These are phyloP conservation scores for Penicillium manginii DNA, from an alignment of 495 filamentous ascomycete species.

Conservation along the genomic window DNA sequence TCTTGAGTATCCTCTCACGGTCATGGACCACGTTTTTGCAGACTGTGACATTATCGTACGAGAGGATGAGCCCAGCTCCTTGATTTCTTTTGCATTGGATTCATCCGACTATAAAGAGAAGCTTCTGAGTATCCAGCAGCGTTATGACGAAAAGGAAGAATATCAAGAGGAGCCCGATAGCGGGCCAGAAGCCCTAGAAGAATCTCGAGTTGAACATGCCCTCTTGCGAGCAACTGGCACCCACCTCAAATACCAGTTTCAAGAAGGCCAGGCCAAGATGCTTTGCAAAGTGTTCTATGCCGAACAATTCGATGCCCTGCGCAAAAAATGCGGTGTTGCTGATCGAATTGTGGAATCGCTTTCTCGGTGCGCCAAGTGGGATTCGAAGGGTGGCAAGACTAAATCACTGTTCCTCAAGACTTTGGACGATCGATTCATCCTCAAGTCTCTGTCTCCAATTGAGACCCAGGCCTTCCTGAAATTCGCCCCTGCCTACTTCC, in stretches of 20 bases:
- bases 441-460: conserved; percentile 85
- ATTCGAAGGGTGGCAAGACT: conserved; percentile 97
- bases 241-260: conserved; percentile 93
- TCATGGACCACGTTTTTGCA: conserved; percentile 91
- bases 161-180: conserved; percentile 19
- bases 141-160: conserved; percentile 47
- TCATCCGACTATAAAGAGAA: conserved; percentile 84
- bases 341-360: conserved; percentile 95
- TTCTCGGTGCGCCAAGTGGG: conserved; percentile 95
- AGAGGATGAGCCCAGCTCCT: conserved; percentile 95
- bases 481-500: conserved; percentile 96
- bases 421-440: conserved; percentile 88
- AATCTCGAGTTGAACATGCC: conserved; percentile 66
- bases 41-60: conserved; percentile 98
- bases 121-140: conserved; percentile 69
- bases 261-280: conserved; percentile 89
- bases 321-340: conserved; percentile 87
- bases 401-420: conserved; percentile 99
- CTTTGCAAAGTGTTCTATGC: conserved; percentile 98
- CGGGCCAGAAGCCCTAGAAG: conserved; percentile 49
- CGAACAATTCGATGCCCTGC: conserved; percentile 94
- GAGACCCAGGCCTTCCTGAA: conserved; percentile 93
- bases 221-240: conserved; percentile 82
- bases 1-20: conserved; percentile 87
- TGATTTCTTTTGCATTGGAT: conserved; percentile 90